Base-by-base conservation (phyloP, 805 yeast genomes). In the Trichomonascus vanleenenianus region DNA sequence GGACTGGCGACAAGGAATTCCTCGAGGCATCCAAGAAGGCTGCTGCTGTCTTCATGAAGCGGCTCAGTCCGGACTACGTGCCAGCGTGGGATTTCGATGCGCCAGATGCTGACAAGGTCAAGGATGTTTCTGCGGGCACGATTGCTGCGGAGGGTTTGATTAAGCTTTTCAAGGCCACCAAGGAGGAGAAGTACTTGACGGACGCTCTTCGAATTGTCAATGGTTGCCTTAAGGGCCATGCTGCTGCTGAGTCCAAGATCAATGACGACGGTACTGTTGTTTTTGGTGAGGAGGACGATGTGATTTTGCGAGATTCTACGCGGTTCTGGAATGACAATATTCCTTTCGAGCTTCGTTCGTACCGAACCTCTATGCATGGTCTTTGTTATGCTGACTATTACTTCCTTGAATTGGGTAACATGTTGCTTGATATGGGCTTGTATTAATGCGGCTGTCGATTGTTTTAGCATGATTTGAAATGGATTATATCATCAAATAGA, bases 371-470 rank as follows among this genome's bases (percentile, higher is more conserved):
- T n/a, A 60, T 55, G 31, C 60, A 57, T 40, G 67, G 66, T 4
- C 50, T 60, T 15, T 64, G 60, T 12, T 62, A 62, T 43, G 66
- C 59, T 2, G 67, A 62, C 41, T 62, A 60, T 40, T 62, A 61
- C 46, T 62, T 59, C 47, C 37, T 62, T 16, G 53, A 48, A 12
- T 45, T 57, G 20, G 66, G 66, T 10, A 62, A 62, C 40, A 49
- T 54, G 36, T 49, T 62, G 9, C 34, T 61, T 11, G 64, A 61
- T 19, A 43, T 62, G 45, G 59, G 58, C 8, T 45, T 52, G 19
- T 15, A 34, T 22, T 22, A 22, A n/a, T n/a, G n/a, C n/a, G n/a
- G n/a, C n/a, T n/a, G n/a, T n/a, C n/a, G n/a, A n/a, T n/a, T n/a
- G n/a, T n/a, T n/a, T n/a, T n/a, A n/a, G n/a, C n/a, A n/a, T n/a